Evolutionary conservation across 1,284 basidiomycete species (phyloP).

Genomic region (Ustilago nuda): DNA sequence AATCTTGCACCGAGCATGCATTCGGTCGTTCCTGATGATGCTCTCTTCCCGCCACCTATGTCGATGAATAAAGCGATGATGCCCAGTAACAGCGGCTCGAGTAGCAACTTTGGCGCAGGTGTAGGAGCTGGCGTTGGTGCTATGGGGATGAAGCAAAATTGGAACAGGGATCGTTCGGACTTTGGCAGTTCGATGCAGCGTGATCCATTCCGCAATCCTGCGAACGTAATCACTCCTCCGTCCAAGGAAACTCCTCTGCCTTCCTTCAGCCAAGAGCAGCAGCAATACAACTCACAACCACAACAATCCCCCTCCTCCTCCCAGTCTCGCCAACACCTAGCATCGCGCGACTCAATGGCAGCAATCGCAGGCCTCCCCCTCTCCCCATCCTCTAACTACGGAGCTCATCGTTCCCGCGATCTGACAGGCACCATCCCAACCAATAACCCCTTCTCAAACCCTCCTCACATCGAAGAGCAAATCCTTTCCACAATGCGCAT

Average conservation of each 20-base stretch:
- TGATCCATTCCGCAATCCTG: slow-evolving; percentile 37
- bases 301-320: not conserved
- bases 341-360: slow-evolving; percentile 34
- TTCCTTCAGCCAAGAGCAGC: slow-evolving; percentile 3
- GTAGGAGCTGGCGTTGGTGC: slow-evolving; percentile 15
- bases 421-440: slow-evolving; percentile 7
- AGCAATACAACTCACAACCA: slow-evolving; percentile 2
- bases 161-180: slow-evolving; percentile 27
- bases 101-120: slow-evolving; percentile 13
- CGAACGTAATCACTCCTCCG: slow-evolving; percentile 6
- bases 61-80: slow-evolving; percentile 25
- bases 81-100: slow-evolving; percentile 6
- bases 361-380: slow-evolving; percentile 34
- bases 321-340: slow-evolving; percentile 22
- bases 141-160: slow-evolving; percentile 18
- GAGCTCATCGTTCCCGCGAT: slow-evolving; percentile 17
- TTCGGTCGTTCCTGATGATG: slow-evolving; percentile 48
- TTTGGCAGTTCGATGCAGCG: slow-evolving; percentile 16
- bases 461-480: slow-evolving; percentile 1
- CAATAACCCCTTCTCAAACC: not conserved
- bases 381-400: slow-evolving; percentile 30
- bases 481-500: slow-evolving; percentile 32
- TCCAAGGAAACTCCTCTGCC: slow-evolving; percentile 1
- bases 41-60: slow-evolving; percentile 48
- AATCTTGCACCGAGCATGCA: slow-evolving; percentile 35